phyloP scores from a whole-genome alignment of 805 yeast species.

The Starmerella kuoi region DNA sequence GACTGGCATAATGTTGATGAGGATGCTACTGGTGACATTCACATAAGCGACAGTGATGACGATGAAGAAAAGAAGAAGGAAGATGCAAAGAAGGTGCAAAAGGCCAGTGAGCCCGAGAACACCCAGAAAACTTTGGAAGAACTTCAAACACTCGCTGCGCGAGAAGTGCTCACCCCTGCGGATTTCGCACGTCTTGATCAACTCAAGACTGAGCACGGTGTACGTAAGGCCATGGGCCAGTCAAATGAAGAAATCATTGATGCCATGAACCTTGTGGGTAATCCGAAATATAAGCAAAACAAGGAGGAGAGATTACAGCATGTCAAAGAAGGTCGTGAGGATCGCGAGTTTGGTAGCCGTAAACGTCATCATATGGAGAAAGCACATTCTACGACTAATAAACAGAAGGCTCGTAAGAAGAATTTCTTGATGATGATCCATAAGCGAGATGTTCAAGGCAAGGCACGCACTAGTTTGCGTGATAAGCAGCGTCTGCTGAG shows the following conservation, averaged over 20 bases:
- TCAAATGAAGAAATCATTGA: conserved; percentile 77
- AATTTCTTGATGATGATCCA: conserved; percentile 98
- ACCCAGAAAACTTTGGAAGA: conserved; percentile 29
- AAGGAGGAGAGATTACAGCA: conserved; percentile 84
- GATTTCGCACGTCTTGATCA: conserved; percentile 94
- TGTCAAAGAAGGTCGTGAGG: conserved; percentile 86
- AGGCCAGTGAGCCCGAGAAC: conserved; percentile 26
- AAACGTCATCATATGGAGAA: conserved; percentile 53
- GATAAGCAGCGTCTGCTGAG: conserved; percentile 78
- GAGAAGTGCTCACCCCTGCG: conserved; percentile 85
- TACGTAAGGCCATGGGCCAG: conserved; percentile 52
- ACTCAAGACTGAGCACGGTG: conserved; percentile 70
- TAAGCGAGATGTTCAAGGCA: conserved; percentile 87
- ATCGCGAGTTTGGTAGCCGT: conserved; percentile 78
- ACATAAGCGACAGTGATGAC: conserved; percentile 36
- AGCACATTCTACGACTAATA: conserved; percentile 82
- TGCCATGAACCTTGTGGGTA: conserved; percentile 63
- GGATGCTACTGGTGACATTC: conserved; percentile 7
- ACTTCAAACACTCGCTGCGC: conserved; percentile 51
- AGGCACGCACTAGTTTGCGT: conserved; percentile 75
- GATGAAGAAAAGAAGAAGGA: conserved; percentile 18
- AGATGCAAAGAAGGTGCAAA: conserved; percentile 20
- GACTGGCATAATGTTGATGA: conserved; percentile 65
- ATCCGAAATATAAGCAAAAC: conserved; percentile 63
- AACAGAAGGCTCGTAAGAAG: conserved; percentile 96